Base-by-base conservation (phyloP, 1,284 basidiomycete genomes). In the Ustilago xerochloae region DNA sequence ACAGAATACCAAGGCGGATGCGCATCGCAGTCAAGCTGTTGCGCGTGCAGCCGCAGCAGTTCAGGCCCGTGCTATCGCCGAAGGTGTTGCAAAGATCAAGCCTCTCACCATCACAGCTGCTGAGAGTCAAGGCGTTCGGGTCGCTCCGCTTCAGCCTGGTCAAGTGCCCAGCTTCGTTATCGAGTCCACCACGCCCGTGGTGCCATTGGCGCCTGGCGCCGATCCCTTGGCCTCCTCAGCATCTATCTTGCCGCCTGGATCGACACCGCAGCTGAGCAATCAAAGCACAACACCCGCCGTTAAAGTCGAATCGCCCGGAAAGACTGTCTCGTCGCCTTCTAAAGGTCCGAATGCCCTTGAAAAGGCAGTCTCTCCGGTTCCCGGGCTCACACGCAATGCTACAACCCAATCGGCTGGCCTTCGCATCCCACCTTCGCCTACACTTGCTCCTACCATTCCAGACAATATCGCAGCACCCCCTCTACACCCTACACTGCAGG, bases 401-500 rank as follows among this genome's bases (percentile, higher is more conserved):
- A 41, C 62, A 16, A 33, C 39, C 4, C 65, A 68, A 33, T 52
- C 63, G 7, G 39, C 71, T 16, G 59, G 58, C 1, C 55, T 66
- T 3, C 71, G 63, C 18, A 28, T 74, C 4, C 71, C 71, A 22
- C 71, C 71, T 8, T 74, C 71, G 39, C 71, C 71, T 13, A 59
- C 53, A 35, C 55, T 63, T 2, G 63, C 56, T 6, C 63, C 66
- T 0, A 41, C 60, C 0, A 16, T 74, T 4, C 71, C 66, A 4
- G 66, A 74, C 28, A 36, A 36, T 8, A 33, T 69, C n/a, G 35
- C 47, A 4, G 49, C 51, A 12, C 63, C 77, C 16, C 76, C 69
- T 9, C 69, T 79, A n/a, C 81, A 80, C n/a, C 72, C 75, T 2
- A 78, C 79, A 8, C 52, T 84, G 30, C 65, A 79, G 57, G 64